Percentiles rank a stretch among this genome's conserved stretches.
Evolutionary conservation across 768 basidiomycete species (phyloP).

Genomic region (Russula emetica): DNA sequence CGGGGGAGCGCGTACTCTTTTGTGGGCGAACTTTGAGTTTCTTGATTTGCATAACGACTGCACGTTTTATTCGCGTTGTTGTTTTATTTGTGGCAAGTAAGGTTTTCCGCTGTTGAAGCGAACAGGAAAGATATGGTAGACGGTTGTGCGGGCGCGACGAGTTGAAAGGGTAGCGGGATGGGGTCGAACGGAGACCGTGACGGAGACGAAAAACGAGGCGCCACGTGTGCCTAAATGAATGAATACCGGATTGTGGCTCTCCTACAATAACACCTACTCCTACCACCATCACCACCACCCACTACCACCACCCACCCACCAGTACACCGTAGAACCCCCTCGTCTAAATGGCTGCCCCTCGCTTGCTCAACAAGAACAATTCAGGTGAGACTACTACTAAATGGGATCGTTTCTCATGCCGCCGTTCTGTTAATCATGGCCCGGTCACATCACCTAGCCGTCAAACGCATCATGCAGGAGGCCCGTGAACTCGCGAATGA

Average conservation of each 20-base stretch:
- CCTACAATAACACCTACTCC: neutral
- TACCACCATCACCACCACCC: neutral
- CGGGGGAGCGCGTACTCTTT: constrained; percentile 48
- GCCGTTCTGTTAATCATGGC: neutral
- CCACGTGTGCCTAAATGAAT: neutral
- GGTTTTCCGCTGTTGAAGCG: neutral
- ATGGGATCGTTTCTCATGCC: too few relatives aligned
- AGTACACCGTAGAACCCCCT: neutral
- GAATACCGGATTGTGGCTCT: neutral
- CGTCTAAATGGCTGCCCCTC: constrained; percentile 31
- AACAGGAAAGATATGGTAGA: neutral
- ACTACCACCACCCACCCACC: too few relatives aligned
- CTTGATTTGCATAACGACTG: constrained; percentile 51
- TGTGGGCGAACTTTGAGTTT: constrained; percentile 76
- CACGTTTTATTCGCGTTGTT: neutral
- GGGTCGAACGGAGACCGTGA: neutral
- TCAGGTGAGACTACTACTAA: constrained; percentile 55
- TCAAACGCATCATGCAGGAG: constrained; percentile 97
- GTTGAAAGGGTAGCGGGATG: neutral
- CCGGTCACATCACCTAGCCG: constrained; percentile 47
- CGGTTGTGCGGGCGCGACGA: neutral
- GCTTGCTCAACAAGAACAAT: constrained; percentile 81
- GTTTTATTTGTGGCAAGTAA: neutral
- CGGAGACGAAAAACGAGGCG: neutral
- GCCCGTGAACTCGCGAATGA: constrained; percentile 84